Evolutionary conservation across 1,284 basidiomycete species (phyloP).

Genomic region (Tausonia pullulans): DNA sequence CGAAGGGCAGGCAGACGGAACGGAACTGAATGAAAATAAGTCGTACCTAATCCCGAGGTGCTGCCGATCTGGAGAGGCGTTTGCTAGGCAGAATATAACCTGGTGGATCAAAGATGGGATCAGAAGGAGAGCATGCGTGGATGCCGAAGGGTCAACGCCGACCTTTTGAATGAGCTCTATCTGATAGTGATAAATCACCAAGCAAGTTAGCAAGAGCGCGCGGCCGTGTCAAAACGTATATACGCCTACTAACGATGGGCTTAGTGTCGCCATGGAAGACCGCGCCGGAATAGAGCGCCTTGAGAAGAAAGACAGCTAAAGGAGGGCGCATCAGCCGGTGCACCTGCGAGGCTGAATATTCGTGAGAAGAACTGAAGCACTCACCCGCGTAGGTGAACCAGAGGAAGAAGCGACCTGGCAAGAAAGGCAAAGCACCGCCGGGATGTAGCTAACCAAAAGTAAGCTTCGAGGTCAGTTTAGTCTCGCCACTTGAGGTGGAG

Average conservation of each 20-base stretch:
- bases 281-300: conserved; percentile 35
- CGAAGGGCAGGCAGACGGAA: background rate
- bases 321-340: background rate
- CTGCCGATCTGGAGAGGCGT: conserved; percentile 5
- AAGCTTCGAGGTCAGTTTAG: conserved; percentile 4
- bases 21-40: background rate
- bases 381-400: conserved; percentile 27
- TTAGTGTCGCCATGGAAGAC: conserved; percentile 25
- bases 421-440: conserved; percentile 31
- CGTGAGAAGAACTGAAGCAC: conserved; percentile 23
- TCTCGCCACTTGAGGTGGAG: background rate
- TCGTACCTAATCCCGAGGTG: conserved; percentile 11
- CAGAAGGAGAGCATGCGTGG: background rate
- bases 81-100: conserved; percentile 11
- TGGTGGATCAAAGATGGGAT: background rate
- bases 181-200: no score
- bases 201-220: no score
- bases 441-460: conserved; percentile 21
- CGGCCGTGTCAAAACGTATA: no score
- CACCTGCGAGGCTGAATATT: background rate
- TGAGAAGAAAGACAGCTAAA: background rate
- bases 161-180: conserved; percentile 14
- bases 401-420: conserved; percentile 32
- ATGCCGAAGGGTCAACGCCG: background rate
- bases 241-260: background rate